Percentiles rank a stretch among this genome's conserved stretches.
Evolutionary conservation across 805 yeast genomes (phyloP).

Genomic region (Saturnispora besseyi): DNA sequence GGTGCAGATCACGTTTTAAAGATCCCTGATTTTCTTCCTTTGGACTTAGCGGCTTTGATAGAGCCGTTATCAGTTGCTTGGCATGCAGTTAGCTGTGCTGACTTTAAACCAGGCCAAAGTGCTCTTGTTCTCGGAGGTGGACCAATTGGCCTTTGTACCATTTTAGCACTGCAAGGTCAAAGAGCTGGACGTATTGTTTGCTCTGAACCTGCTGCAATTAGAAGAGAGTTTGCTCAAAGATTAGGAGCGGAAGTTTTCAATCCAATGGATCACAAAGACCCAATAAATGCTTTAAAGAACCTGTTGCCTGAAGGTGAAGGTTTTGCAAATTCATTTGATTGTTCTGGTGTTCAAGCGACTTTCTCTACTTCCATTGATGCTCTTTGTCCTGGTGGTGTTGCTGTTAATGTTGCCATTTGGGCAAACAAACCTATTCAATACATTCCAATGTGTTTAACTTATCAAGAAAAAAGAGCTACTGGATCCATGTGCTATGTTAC

Average conservation of each 20-base stretch:
- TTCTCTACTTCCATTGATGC: slow-evolving; percentile 42
- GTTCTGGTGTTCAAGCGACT: slow-evolving; percentile 48
- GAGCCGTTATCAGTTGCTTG: slow-evolving; percentile 55
- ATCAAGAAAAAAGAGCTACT: slow-evolving; percentile 44
- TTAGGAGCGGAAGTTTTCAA: slow-evolving; percentile 43
- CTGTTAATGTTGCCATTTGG: slow-evolving; percentile 63
- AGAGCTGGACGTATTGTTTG: slow-evolving; percentile 44
- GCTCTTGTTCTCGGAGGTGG: slow-evolving; percentile 55
- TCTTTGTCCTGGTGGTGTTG: slow-evolving; percentile 43
- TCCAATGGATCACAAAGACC: slow-evolving; percentile 35
- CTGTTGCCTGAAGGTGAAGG: slow-evolving; percentile 37
- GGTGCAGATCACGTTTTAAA: slow-evolving; percentile 29
- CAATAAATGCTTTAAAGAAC: slow-evolving; percentile 30
- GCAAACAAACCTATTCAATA: slow-evolving; percentile 40
- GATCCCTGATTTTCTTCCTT: slow-evolving; percentile 26
- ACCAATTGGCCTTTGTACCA: slow-evolving; percentile 52
- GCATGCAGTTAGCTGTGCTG: slow-evolving; percentile 47
- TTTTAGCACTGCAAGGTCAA: slow-evolving; percentile 45
- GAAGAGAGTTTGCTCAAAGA: slow-evolving; percentile 48
- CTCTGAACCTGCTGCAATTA: slow-evolving; percentile 50
- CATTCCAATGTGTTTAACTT: slow-evolving; percentile 47
- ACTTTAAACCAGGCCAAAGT: slow-evolving; percentile 32
- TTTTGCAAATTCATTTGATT: slow-evolving; percentile 42
- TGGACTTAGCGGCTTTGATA: slow-evolving; percentile 38
- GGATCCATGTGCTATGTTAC: slow-evolving; percentile 57